Conservation (phyloP, 768 basidiomycete species). For the Naganishia friedmannii region DNA sequence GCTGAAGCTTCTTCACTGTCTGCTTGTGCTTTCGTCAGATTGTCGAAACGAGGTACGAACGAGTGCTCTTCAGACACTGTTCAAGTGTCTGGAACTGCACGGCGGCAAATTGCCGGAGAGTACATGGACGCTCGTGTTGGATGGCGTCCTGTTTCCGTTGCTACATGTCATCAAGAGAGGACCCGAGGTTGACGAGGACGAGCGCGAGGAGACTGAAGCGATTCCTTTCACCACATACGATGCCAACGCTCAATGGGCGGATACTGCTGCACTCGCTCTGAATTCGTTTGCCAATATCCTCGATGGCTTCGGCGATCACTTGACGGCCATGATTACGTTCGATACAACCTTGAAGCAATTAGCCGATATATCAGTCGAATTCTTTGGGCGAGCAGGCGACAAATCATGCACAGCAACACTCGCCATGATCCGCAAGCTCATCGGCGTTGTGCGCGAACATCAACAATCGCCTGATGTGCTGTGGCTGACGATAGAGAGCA, state of each 20-base stretch:
- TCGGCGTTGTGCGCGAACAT: background rate
- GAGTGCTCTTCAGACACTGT: conserved; percentile 91
- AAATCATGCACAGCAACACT: conserved; percentile 64
- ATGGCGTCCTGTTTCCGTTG: conserved; percentile 59
- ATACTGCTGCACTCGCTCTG: conserved; percentile 79
- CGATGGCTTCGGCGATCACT: conserved; percentile 71
- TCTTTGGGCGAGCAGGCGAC: conserved; percentile 65
- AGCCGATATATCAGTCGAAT: conserved; percentile 68
- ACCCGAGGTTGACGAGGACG: background rate
- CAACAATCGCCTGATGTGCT: conserved; percentile 4
- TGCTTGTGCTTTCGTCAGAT: conserved; percentile 78
- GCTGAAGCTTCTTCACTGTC: conserved; percentile 83
- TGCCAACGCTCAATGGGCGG: conserved; percentile 64
- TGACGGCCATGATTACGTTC: conserved; percentile 71
- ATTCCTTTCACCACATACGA: conserved; percentile 20
- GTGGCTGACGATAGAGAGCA: conserved; percentile 65
- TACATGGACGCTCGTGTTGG: conserved; percentile 62
- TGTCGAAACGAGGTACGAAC: conserved; percentile 80
- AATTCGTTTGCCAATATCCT: conserved; percentile 80
- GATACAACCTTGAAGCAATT: conserved; percentile 70
- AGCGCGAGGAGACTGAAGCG: background rate
- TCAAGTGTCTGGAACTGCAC: conserved; percentile 89
- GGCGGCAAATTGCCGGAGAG: conserved; percentile 75
- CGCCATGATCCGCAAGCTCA: background rate
- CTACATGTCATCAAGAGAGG: background rate